Conservation (phyloP, 169 alveolate genomes). For the Plasmodium yoelii region DNA sequence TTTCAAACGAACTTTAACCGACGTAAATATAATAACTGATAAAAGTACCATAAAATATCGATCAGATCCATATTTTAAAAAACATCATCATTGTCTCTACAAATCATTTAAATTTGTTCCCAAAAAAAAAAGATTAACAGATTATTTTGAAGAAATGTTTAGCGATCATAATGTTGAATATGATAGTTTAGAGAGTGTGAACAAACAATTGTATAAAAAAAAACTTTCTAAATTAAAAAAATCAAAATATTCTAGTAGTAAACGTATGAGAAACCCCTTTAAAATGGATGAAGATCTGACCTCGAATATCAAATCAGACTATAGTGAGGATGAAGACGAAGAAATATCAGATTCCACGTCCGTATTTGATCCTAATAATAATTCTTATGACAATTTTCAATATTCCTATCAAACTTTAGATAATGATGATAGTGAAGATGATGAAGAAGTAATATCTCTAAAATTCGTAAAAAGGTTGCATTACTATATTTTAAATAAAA, state of each 20-base stretch:
- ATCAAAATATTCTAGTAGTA: too few relatives aligned
- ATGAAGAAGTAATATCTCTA: not conserved
- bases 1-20: slow-evolving; percentile 41
- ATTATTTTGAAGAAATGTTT: slow-evolving; percentile 48
- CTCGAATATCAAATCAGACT: too few relatives aligned
- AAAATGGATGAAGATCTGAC: too few relatives aligned
- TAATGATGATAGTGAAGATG: not conserved
- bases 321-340: not conserved
- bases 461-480: slow-evolving; percentile 47
- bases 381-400: not conserved
- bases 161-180: slow-evolving; percentile 26
- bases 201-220: too few relatives aligned
- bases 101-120: slow-evolving; percentile 6
- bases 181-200: not conserved
- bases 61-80: slow-evolving; percentile 55
- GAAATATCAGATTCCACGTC: not conserved
- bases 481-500: slow-evolving; percentile 41
- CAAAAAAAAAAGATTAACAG: slow-evolving; percentile 7
- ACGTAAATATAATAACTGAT: slow-evolving; percentile 45
- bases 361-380: not conserved
- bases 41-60: slow-evolving; percentile 17
- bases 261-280: too few relatives aligned
- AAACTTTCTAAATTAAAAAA: too few relatives aligned
- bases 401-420: not conserved
- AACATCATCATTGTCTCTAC: slow-evolving; percentile 15